A percentile compares a stretch with the other conserved stretches of the same genome.
Evolutionary conservation across 2,329 filamentous ascomycete genomes (phyloP).

Genomic region (Talaromyces sp.): DNA sequence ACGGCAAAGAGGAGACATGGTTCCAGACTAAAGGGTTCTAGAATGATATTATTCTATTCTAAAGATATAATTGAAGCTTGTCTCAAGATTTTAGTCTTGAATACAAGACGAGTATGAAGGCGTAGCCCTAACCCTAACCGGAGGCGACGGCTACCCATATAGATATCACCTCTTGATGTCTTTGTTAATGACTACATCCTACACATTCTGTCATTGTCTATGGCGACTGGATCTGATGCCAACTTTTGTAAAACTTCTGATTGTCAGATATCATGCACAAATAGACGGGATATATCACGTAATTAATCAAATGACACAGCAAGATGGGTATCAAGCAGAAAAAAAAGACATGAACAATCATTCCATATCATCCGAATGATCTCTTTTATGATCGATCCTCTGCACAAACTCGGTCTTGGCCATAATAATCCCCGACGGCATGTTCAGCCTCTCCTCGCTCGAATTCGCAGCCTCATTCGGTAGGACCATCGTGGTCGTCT

Average conservation of each 20-base stretch:
- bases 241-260: background rate
- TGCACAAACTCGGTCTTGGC: constrained; percentile 22
- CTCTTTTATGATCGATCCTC: constrained; percentile 16
- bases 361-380: constrained; percentile 10
- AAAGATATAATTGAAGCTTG: too few species aligned
- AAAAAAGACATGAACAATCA: background rate
- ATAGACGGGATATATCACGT: background rate
- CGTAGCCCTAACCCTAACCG: too few species aligned
- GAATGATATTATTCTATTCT: too few species aligned
- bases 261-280: background rate
- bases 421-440: constrained; percentile 21
- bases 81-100: too few species aligned
- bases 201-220: background rate
- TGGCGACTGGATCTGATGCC: too few species aligned
- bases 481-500: constrained; percentile 11
- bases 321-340: background rate
- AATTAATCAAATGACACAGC: background rate
- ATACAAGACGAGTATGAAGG: too few species aligned
- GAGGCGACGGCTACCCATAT: too few species aligned
- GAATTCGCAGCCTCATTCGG: constrained; percentile 9
- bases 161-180: too few species aligned
- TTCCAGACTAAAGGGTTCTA: too few species aligned
- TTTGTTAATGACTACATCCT: background rate
- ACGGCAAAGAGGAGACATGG: too few species aligned
- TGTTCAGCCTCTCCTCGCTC: constrained; percentile 12